Evolutionary conservation across 441 rosid genomes (phyloP).

Genomic region (Populus hybrid): DNA sequence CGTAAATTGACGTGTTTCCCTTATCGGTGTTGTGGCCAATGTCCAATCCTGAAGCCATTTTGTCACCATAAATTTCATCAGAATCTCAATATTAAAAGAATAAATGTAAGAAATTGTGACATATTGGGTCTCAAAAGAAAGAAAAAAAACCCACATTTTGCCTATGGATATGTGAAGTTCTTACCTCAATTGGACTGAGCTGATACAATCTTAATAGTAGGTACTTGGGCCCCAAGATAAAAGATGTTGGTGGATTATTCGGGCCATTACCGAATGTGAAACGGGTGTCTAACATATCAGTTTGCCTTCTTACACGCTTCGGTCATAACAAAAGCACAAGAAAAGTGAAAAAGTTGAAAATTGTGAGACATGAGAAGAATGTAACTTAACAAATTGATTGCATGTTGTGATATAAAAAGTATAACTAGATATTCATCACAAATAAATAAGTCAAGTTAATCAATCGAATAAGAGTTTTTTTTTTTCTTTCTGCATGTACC

Average conservation of each 20-base stretch:
- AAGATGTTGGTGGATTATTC: slow-evolving; percentile 37
- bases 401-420: too few species aligned
- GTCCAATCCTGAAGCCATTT: background rate
- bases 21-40: slow-evolving; percentile 7
- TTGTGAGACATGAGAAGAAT: background rate
- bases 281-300: slow-evolving; percentile 33
- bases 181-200: slow-evolving; percentile 51
- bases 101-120: too few species aligned
- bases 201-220: slow-evolving; percentile 33
- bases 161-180: background rate
- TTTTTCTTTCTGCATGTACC: slow-evolving; percentile 25
- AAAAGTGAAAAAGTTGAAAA: background rate
- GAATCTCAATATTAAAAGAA: too few species aligned
- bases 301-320: slow-evolving; percentile 23
- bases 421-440: too few species aligned
- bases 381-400: too few species aligned
- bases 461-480: too few species aligned
- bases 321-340: background rate
- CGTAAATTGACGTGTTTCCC: background rate
- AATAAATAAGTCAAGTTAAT: too few species aligned
- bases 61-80: background rate
- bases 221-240: slow-evolving; percentile 37
- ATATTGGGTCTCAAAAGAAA: too few species aligned
- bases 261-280: slow-evolving; percentile 38
- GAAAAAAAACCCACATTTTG: too few species aligned